Conservation (phyloP, 495 filamentous ascomycete genomes). For the Aspergillus incahuasiensis region DNA sequence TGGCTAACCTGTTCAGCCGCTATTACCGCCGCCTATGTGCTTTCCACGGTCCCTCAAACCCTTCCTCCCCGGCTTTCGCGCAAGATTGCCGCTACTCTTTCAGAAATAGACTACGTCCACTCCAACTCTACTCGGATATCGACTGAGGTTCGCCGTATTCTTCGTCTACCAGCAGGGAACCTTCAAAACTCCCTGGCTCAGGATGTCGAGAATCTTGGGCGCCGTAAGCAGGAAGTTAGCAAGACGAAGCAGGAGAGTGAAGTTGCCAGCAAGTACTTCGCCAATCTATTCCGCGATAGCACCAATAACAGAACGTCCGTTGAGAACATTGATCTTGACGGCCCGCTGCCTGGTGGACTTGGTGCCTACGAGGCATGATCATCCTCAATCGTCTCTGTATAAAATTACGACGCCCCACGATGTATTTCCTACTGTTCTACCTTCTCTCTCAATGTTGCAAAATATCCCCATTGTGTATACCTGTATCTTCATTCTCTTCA, state of each 20-base stretch:
- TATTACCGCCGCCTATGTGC: constrained; percentile 69
- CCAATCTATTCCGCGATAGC: constrained; percentile 75
- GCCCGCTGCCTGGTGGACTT: constrained; percentile 39
- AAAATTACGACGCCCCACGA: constrained; percentile 22
- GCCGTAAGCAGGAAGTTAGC: constrained; percentile 70
- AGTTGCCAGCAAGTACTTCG: constrained; percentile 78
- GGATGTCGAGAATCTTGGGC: constrained; percentile 74
- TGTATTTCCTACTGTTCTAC: constrained; percentile 6
- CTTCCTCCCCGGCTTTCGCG: constrained; percentile 79
- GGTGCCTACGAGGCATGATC: constrained; percentile 25
- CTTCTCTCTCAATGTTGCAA: neutral
- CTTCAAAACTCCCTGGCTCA: constrained; percentile 74
- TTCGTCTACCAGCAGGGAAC: constrained; percentile 77
- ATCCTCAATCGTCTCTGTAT: constrained; percentile 12
- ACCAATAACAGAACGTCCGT: constrained; percentile 67
- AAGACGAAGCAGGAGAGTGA: constrained; percentile 72
- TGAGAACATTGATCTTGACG: constrained; percentile 77
- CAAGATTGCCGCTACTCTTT: constrained; percentile 77
- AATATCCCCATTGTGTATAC: constrained; percentile 17
- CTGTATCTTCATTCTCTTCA: neutral
- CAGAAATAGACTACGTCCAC: constrained; percentile 86
- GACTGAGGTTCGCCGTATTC: constrained; percentile 75
- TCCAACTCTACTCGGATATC: constrained; percentile 79
- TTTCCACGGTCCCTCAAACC: constrained; percentile 80
- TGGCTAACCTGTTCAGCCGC: constrained; percentile 52